Evolutionary conservation across 371 early-diverging fungal species (phyloP), one percentile per base, ranked within the genome.

Genomic region (Parasitella parasitica): DNA sequence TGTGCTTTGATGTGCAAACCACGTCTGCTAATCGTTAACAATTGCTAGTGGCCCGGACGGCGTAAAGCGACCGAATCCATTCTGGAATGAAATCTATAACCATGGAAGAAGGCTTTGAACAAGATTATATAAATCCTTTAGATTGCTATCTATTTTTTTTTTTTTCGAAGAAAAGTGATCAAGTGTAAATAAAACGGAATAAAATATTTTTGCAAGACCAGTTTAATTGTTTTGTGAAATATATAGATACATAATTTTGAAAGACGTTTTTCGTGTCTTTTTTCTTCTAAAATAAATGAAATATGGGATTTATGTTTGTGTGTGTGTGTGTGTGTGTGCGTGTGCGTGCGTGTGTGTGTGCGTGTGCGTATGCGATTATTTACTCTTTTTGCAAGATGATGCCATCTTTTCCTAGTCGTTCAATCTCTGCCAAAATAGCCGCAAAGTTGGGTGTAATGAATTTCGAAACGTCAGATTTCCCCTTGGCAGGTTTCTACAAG

Each of bases 361-460:
- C 22, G 38, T 26, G 15, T 36, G 38, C 28, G 28, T 30, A 8
- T 30, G 30, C 30, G 6, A 6, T 49, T 28, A 49, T 28, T 49
- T 49, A 49, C 50, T 49, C 50, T 49, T 49, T 26, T 35, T 52
- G 39, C n/a, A 56, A 56, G 8, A 61, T n/a, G n/a, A n/a, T 37
- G 12, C 57, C 57, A 36, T 64, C 35, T 20, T 57, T 51, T 4
- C 57, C 58, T 56, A 66, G 46, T 54, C 89, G 66, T 55, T 83
- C 78, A 62, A 91, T 85, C 70, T 91, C 94, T 6, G 82, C 78
- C 18, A 86, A 66, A 61, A 92, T 87, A 2, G 90, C 91, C 49
- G 67, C 71, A 54, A 83, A 78, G 63, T 92, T 91, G 15, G 89
- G 87, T 37, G 72, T 72, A 11, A 85, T 86, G 67, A 83, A 60